These are phyloP conservation scores for Eucalyptus globulus DNA, from an alignment of 345 rosid species.

Conservation along the genomic window DNA sequence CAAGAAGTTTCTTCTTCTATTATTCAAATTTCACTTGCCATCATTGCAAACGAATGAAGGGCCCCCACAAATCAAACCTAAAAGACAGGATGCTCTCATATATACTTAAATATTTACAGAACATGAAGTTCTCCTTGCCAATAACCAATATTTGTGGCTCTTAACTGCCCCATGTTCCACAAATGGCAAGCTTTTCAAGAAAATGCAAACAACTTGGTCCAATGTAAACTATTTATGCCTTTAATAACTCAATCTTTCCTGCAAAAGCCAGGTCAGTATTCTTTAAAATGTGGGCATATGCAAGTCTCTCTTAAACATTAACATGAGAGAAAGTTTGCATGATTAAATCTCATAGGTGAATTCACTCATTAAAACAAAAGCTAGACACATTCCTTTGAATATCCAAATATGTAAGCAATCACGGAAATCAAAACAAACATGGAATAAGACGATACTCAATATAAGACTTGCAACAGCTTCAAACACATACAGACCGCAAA, in stretches of 20 bases:
- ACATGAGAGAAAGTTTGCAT: neutral
- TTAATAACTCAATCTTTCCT: neutral
- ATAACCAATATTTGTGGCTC: neutral
- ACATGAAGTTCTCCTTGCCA: neutral
- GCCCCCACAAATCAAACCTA: neutral
- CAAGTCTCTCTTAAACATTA: neutral
- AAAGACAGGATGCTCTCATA: neutral
- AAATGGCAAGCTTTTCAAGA: neutral
- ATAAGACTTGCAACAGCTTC: neutral
- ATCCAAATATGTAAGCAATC: neutral
- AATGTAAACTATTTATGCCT: neutral
- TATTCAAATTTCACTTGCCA: neutral
- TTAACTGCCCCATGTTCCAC: neutral
- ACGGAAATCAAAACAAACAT: neutral
- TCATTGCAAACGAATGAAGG: neutral
- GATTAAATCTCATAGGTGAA: neutral
- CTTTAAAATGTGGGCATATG: neutral
- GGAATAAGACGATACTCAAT: neutral
- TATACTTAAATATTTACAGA: neutral
- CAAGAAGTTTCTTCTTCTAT: neutral
- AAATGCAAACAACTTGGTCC: neutral
- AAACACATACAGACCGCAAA: neutral
- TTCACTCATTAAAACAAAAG: neutral
- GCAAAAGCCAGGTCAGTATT: neutral
- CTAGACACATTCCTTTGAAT: neutral